Percentiles rank a stretch among this genome's conserved stretches.
Evolutionary conservation across 768 basidiomycete species (phyloP).

Genomic region (Holtermanniella nyarrowii): DNA sequence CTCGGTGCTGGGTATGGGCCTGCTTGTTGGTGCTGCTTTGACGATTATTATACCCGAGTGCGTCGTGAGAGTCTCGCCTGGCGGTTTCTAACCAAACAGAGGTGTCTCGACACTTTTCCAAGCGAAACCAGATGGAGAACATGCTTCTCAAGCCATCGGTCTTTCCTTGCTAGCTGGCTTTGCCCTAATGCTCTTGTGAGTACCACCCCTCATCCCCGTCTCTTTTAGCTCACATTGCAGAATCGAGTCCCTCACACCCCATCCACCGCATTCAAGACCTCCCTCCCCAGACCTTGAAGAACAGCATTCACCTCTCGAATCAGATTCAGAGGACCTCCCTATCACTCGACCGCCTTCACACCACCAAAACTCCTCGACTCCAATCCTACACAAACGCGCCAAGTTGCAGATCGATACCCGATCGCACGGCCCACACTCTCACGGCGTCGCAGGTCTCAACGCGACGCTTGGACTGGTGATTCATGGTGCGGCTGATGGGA

Average conservation of each 20-base stretch:
- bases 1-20: conserved; percentile 62
- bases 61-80: conserved; percentile 49
- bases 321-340: conserved; percentile 4
- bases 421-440: not conserved
- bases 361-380: conserved; percentile 22
- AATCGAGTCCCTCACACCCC: conserved; percentile 34
- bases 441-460: conserved; percentile 48
- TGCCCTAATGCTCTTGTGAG: conserved; percentile 41
- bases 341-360: conserved; percentile 3
- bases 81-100: conserved; percentile 48
- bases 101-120: conserved; percentile 34
- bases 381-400: conserved; percentile 23
- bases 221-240: conserved; percentile 7
- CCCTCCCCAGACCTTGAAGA: conserved; percentile 13
- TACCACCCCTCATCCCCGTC: conserved; percentile 30
- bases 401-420: conserved; percentile 19
- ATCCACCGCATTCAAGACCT: conserved; percentile 27
- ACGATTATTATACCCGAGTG: conserved; percentile 91
- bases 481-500: conserved; percentile 83
- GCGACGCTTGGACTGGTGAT: conserved; percentile 75
- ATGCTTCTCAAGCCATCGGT: conserved; percentile 32
- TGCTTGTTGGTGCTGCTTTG: conserved; percentile 78
- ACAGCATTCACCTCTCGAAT: conserved; percentile 8
- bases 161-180: conserved; percentile 36
- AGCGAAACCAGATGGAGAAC: conserved; percentile 18